Base-by-base conservation (phyloP, 106 monocot species). In the Cymbidium sinense region DNA sequence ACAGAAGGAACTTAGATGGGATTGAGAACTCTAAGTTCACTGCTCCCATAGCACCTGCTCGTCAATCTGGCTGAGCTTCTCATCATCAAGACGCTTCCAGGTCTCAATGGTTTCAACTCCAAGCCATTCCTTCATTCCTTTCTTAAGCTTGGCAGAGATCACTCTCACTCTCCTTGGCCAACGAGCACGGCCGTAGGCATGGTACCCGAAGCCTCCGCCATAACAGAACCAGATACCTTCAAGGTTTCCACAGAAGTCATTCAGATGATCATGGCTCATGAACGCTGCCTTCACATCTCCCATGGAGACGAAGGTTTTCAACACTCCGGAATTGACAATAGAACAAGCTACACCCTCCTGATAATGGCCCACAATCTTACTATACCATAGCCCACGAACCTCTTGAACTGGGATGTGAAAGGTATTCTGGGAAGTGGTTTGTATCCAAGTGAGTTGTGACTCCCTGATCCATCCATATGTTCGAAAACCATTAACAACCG, bases 161-260 rank as follows among this genome's bases (percentile, higher is more conserved):
- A 96, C 78, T 82, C 96, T 86, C 34, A 85, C 93, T 76, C 96
- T 83, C 81, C 96, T 80, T 19, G 79, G 81, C 96, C 93, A 93
- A 30, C 81, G 65, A 6, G 83, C 80, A 79, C 85, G 87, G 17
- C 96, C 96, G 73, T 96, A 96, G 4, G 75, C 96, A 84, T 96
- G 96, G 75, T 96, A 96, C 12, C 96, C 96, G 61, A 93, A 96
- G 2, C 96, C 96, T 51, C 96, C 96, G 7, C 93, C 96, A 70
- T 93, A 96, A 77, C 96, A 96, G 64, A 96, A 83, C 79, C 80
- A 80, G 73, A 96, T 83, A 47, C 86, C 82, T 11, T 82, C 76
- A 2, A 96, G 74, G 19, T 91, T 78, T 15, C 96, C 96, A 64
- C 93, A 96, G 79, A 96, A 96, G 39, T 96, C 96, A 54, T 96